Conservation (phyloP, 2,329 filamentous ascomycete species). For the Calonectria ilicicola region DNA sequence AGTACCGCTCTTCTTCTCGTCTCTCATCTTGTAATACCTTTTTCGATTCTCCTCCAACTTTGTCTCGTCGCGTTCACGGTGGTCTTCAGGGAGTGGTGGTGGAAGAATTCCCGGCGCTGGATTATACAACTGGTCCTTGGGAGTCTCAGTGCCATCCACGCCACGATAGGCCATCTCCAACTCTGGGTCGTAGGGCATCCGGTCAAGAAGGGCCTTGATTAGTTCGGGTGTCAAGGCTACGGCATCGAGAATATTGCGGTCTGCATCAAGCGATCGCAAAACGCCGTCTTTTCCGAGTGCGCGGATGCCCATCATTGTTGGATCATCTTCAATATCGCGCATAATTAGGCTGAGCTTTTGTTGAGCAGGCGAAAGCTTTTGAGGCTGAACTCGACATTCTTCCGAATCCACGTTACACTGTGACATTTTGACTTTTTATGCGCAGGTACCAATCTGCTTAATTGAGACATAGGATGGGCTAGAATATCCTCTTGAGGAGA, state of each 20-base stretch:
- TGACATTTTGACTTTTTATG: background rate
- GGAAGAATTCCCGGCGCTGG: background rate
- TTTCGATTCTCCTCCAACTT: background rate
- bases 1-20: background rate
- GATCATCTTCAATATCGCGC: background rate
- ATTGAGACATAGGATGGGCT: too few species aligned
- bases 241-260: conserved; percentile 32
- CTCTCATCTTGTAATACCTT: background rate
- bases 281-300: conserved; percentile 31
- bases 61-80: background rate
- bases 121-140: background rate
- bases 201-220: conserved; percentile 32
- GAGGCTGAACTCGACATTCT: background rate
- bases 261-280: conserved; percentile 27
- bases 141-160: conserved; percentile 48
- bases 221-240: conserved; percentile 14
- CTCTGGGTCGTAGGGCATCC: conserved; percentile 18
- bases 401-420: background rate
- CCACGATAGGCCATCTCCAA: conserved; percentile 16
- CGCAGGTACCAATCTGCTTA: background rate
- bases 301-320: conserved; percentile 13
- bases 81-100: background rate
- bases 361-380: background rate
- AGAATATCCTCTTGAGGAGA: background rate
- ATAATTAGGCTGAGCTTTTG: background rate